phyloP scores from a whole-genome alignment of 495 filamentous ascomycete genomes.

The Xylaria castorea region DNA sequence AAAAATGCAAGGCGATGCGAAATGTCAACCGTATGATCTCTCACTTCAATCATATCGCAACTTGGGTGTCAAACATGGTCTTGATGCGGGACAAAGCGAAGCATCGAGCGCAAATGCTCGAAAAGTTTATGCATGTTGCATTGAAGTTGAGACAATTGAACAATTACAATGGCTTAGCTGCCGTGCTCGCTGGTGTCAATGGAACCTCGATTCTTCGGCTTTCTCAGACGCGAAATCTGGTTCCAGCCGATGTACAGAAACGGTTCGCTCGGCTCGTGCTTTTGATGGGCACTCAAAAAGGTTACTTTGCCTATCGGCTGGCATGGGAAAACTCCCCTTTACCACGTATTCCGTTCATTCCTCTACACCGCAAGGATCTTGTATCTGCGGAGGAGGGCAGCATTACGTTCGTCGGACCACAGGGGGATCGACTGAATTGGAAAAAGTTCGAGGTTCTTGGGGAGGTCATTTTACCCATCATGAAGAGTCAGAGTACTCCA shows the following conservation, averaged over 20 bases:
- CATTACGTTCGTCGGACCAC: constrained; percentile 79
- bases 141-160: constrained; percentile 86
- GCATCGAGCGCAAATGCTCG: constrained; percentile 85
- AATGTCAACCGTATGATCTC: constrained; percentile 93
- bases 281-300: constrained; percentile 89
- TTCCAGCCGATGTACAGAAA: constrained; percentile 71
- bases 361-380: constrained; percentile 87
- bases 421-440: constrained; percentile 87
- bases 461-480: constrained; percentile 86
- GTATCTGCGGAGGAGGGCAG: constrained; percentile 93
- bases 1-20: constrained; percentile 77
- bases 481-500: constrained; percentile 85
- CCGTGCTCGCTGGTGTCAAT: constrained; percentile 91
- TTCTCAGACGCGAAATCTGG: constrained; percentile 76
- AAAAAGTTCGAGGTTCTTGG: constrained; percentile 97
- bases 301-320: constrained; percentile 90
- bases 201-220: constrained; percentile 88
- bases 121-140: constrained; percentile 92
- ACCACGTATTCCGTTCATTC: constrained; percentile 91
- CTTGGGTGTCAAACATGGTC: constrained; percentile 89
- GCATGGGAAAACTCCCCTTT: constrained; percentile 94
- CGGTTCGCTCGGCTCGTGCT: constrained; percentile 88
- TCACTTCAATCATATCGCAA: constrained; percentile 95
- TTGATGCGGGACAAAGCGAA: constrained; percentile 95
- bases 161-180: constrained; percentile 95